Evolutionary conservation across 148 eudicot genomes (phyloP).

Genomic region (Rheum nobile): DNA sequence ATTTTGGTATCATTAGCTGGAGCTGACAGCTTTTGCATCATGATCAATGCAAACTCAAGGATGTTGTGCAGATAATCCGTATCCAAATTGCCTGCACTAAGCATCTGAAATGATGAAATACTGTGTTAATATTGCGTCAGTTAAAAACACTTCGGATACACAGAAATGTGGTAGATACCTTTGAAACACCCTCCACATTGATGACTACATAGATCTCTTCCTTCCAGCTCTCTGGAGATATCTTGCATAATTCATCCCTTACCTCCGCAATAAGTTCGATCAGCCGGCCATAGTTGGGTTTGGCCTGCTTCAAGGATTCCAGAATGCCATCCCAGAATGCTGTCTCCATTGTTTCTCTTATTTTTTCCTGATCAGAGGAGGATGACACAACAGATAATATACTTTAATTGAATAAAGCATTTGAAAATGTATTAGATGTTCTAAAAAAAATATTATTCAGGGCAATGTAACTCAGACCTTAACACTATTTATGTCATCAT

Average conservation of each 20-base stretch:
- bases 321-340: conserved; percentile 8
- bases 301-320: conserved; percentile 5
- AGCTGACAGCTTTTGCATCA: conserved; percentile 9
- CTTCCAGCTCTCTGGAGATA: conserved; percentile 9
- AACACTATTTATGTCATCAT: neutral
- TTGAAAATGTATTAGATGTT: neutral
- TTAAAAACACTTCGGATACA: neutral
- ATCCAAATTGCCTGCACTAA: conserved; percentile 4
- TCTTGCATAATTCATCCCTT: conserved; percentile 8
- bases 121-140: neutral
- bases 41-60: neutral
- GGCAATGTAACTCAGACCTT: neutral
- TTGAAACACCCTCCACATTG: neutral
- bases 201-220: conserved; percentile 8
- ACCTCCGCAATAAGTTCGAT: conserved; percentile 3
- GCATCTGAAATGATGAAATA: neutral
- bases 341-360: conserved; percentile 7
- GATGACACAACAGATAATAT: neutral
- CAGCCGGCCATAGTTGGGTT: neutral
- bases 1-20: conserved; percentile 5
- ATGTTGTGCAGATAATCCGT: conserved; percentile 1
- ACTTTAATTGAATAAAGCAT: neutral
- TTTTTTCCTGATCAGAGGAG: neutral
- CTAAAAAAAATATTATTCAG: neutral
- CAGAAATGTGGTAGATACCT: neutral